Conservation (phyloP, 805 yeast genomes). For the Starmera caribaea region DNA sequence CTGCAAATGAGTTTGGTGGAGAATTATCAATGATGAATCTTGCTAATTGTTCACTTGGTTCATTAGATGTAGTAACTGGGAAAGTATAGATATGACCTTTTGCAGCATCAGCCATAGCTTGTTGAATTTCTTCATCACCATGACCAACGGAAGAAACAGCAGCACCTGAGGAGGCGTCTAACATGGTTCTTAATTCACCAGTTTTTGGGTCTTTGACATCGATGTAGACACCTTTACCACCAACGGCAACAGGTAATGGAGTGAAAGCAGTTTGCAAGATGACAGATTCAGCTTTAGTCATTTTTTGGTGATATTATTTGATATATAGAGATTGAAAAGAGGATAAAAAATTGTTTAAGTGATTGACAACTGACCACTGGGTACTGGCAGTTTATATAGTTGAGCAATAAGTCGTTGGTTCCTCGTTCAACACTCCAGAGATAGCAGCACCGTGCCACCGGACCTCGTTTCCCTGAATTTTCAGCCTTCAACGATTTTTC, state of each 20-base stretch:
- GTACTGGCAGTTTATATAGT: too few relatives aligned
- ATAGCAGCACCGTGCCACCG: too few relatives aligned
- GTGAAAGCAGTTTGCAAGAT: slow-evolving; percentile 25
- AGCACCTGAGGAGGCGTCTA: slow-evolving; percentile 41
- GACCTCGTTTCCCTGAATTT: too few relatives aligned
- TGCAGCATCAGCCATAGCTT: slow-evolving; percentile 30
- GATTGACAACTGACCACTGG: too few relatives aligned
- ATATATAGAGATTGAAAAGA: too few relatives aligned
- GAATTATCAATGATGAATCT: slow-evolving; percentile 33
- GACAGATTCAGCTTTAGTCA: background rate
- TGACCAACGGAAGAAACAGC: slow-evolving; percentile 43
- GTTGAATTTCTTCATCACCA: slow-evolving; percentile 29
- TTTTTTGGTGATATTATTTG: too few relatives aligned
- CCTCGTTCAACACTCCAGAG: too few relatives aligned
- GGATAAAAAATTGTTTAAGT: too few relatives aligned
- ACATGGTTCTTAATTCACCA: slow-evolving; percentile 21
- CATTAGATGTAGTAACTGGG: slow-evolving; percentile 21
- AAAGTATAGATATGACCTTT: slow-evolving; percentile 28
- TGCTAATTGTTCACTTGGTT: slow-evolving; percentile 32
- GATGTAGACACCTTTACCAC: slow-evolving; percentile 28
- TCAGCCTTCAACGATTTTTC: too few relatives aligned
- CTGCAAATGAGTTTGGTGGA: slow-evolving; percentile 32
- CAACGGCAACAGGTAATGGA: slow-evolving; percentile 23
- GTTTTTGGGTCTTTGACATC: slow-evolving; percentile 27
- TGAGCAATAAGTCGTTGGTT: too few relatives aligned